Conservation (phyloP, 2,329 filamentous ascomycete genomes). For the Verticillium nonalfalfae region DNA sequence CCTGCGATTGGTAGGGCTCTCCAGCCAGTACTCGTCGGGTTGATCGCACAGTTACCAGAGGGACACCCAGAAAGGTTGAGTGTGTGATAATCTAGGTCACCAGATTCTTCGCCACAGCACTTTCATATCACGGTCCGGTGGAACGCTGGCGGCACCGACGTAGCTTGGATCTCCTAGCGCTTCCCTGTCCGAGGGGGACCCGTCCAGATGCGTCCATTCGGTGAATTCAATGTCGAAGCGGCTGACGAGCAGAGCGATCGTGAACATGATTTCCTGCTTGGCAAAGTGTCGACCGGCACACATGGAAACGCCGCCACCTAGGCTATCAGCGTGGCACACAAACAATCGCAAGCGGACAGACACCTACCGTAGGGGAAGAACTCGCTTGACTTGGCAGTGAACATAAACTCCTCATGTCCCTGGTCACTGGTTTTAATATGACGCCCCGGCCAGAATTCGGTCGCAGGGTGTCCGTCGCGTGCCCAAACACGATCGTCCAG, state of each 20-base stretch:
- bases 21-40: constrained; percentile 15
- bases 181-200: background rate
- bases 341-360: background rate
- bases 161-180: constrained; percentile 6
- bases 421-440: constrained; percentile 4
- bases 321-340: background rate
- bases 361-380: constrained; percentile 7
- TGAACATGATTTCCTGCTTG: constrained; percentile 29
- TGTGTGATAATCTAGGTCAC: background rate
- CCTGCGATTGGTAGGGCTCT: constrained; percentile 11
- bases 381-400: constrained; percentile 4
- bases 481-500: constrained; percentile 9
- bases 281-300: constrained; percentile 33
- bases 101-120: constrained; percentile 2
- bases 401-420: constrained; percentile 1
- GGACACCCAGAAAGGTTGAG: background rate
- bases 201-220: constrained; percentile 7
- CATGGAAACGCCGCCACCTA: constrained; percentile 24
- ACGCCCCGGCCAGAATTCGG: constrained; percentile 12
- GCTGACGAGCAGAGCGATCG: constrained; percentile 21
- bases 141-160: constrained; percentile 7
- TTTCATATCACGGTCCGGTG: constrained; percentile 8
- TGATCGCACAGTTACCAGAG: constrained; percentile 16
- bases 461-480: background rate
- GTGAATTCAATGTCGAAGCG: constrained; percentile 24